Evolutionary conservation across 2,329 filamentous ascomycete genomes (phyloP).

Genomic region (Talaromyces sp.): DNA sequence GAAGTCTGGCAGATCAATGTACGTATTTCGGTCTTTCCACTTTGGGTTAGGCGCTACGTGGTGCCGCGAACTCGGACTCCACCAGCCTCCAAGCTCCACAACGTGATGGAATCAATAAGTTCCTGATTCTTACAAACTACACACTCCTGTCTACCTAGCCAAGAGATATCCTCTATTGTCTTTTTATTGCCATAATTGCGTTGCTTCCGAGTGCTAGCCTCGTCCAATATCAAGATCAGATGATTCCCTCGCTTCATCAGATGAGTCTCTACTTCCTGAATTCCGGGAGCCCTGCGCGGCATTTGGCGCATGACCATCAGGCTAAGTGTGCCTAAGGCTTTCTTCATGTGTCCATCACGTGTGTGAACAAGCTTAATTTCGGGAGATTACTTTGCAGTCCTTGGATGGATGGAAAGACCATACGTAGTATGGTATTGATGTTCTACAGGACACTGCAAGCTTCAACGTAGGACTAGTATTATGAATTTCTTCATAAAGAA

Average conservation of each 20-base stretch:
- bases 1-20: not conserved
- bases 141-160: not conserved
- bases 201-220: not conserved
- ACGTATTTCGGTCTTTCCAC: slow-evolving; percentile 10
- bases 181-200: not conserved
- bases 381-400: not conserved
- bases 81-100: slow-evolving; percentile 2
- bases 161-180: not conserved
- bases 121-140: not conserved
- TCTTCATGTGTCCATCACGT: not conserved
- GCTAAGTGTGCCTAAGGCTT: not conserved
- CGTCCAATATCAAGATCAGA: not conserved
- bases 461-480: not conserved
- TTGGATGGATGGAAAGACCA: not conserved
- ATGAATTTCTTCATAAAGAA: not conserved
- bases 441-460: not conserved
- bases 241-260: not conserved
- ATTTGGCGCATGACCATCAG: slow-evolving; percentile 1
- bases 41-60: slow-evolving; percentile 8
- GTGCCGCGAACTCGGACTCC: slow-evolving; percentile 5
- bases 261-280: not conserved
- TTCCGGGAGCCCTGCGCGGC: not conserved
- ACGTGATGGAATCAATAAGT: not conserved
- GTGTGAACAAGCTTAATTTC: not conserved
- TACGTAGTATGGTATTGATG: not conserved